Evolutionary conservation across 1,139 yeast genomes (phyloP).

Genomic region (Geotrichum restrictum): DNA sequence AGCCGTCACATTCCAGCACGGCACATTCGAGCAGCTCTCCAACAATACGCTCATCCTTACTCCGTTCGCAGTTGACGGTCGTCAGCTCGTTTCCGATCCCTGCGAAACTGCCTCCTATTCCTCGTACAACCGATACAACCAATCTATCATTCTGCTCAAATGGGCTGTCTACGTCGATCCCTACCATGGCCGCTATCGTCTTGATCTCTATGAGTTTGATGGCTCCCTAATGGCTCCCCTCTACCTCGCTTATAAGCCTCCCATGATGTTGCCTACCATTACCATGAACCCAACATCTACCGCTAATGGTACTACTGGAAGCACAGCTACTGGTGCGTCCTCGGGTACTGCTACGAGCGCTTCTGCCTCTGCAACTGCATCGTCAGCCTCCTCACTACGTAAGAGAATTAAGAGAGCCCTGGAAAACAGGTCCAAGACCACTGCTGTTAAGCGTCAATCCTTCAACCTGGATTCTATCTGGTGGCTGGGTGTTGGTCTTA

Average conservation of each 20-base stretch:
- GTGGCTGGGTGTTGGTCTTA: constrained; percentile 45
- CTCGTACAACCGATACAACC: constrained; percentile 66
- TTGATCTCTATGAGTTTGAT: constrained; percentile 74
- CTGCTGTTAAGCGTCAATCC: constrained; percentile 53
- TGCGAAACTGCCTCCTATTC: constrained; percentile 50
- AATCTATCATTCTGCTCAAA: constrained; percentile 56
- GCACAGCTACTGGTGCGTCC: constrained; percentile 34
- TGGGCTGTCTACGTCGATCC: constrained; percentile 60
- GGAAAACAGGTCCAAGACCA: constrained; percentile 76
- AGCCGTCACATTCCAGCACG: constrained; percentile 82
- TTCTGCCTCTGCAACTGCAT: constrained; percentile 21
- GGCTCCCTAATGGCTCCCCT: constrained; percentile 83
- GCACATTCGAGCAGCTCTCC: constrained; percentile 57
- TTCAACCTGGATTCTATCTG: constrained; percentile 51
- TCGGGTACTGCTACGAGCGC: neutral
- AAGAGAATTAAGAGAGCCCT: constrained; percentile 62
- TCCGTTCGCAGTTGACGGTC: constrained; percentile 85
- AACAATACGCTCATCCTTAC: constrained; percentile 67
- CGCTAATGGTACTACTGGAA: constrained; percentile 29
- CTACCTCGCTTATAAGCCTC: constrained; percentile 87
- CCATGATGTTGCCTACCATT: constrained; percentile 89
- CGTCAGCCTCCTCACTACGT: constrained; percentile 33
- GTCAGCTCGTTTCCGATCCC: constrained; percentile 86
- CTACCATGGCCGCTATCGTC: constrained; percentile 76
- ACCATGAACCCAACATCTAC: constrained; percentile 79